Percentiles rank a stretch among this genome's conserved stretches.
These are phyloP conservation scores for Colletotrichum sp. DNA, from an alignment of 2,329 filamentous ascomycete genomes.

Conservation along the genomic window DNA sequence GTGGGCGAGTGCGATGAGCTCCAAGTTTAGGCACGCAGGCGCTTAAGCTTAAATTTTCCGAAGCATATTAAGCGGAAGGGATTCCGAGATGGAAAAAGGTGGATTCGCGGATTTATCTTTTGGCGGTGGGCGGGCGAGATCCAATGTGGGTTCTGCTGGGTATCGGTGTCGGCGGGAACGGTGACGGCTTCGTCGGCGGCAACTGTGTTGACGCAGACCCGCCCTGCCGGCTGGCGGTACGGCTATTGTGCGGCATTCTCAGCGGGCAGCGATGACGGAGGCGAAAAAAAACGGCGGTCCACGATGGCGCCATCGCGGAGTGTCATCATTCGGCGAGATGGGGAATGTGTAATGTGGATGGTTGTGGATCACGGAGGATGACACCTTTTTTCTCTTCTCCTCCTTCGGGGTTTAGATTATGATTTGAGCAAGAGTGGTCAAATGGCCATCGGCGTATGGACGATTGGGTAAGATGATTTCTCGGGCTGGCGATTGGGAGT, in stretches of 20 bases:
- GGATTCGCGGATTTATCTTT: neutral
- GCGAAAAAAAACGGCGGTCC: neutral
- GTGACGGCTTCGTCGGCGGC: constrained; percentile 13
- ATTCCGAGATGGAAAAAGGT: neutral
- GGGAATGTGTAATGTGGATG: neutral
- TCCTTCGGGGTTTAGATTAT: neutral
- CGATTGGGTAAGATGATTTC: neutral
- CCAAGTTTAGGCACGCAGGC: constrained; percentile 16
- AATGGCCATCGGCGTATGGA: constrained; percentile 6
- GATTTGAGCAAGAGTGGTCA: neutral
- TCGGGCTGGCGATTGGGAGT: neutral
- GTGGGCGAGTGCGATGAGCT: constrained; percentile 71
- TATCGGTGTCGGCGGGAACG: constrained; percentile 14
- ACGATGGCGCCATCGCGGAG: constrained; percentile 15
- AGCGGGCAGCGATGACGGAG: neutral
- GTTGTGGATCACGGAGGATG: neutral
- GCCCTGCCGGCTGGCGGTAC: neutral
- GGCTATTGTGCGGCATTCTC: neutral
- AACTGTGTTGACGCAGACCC: neutral
- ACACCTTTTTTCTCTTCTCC: neutral
- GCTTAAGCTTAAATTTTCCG: neutral
- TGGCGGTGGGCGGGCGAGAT: neutral
- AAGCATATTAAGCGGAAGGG: neutral
- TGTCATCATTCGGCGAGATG: constrained; percentile 7
- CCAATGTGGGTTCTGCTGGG: neutral